Evolutionary conservation across 2,329 filamentous ascomycete genomes (phyloP).

Genomic region (Mariannaea sp.): DNA sequence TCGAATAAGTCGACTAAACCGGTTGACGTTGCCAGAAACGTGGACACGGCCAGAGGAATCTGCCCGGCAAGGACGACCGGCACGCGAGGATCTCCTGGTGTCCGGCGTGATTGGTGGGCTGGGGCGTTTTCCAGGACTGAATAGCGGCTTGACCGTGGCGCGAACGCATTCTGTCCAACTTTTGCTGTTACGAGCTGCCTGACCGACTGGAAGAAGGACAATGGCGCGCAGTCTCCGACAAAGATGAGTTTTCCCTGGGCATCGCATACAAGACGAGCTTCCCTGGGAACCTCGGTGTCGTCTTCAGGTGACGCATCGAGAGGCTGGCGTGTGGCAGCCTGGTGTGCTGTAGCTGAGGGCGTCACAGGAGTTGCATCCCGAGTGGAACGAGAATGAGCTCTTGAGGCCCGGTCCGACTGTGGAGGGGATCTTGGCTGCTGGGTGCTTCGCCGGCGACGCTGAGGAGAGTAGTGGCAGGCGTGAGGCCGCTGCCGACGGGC

Average conservation of each 20-base stretch:
- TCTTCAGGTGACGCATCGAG: conserved; percentile 46
- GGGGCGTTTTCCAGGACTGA: conserved; percentile 55
- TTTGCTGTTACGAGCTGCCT: conserved; percentile 55
- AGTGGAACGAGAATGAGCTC: conserved; percentile 26
- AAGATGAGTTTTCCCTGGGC: conserved; percentile 60
- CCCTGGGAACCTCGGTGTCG: conserved; percentile 59
- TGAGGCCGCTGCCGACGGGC: conserved; percentile 48
- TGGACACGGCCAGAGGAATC: conserved; percentile 40
- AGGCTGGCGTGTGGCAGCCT: neutral
- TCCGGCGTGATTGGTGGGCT: conserved; percentile 30
- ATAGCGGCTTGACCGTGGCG: conserved; percentile 55
- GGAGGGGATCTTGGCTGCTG: conserved; percentile 29
- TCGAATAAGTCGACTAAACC: conserved; percentile 57
- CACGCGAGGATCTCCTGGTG: conserved; percentile 25
- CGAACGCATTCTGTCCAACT: conserved; percentile 56
- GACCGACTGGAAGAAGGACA: conserved; percentile 61
- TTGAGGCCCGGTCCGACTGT: conserved; percentile 24
- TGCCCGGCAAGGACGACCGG: conserved; percentile 38
- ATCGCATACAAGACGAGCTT: conserved; percentile 57
- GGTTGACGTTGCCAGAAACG: conserved; percentile 49
- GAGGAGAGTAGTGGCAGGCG: conserved; percentile 54
- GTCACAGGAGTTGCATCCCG: conserved; percentile 28
- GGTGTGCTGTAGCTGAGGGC: conserved; percentile 10
- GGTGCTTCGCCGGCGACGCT: conserved; percentile 45
- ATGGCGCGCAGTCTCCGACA: conserved; percentile 60